Conservation (phyloP, 192 early-diverging fungal species). For the Backusella australiensis region DNA sequence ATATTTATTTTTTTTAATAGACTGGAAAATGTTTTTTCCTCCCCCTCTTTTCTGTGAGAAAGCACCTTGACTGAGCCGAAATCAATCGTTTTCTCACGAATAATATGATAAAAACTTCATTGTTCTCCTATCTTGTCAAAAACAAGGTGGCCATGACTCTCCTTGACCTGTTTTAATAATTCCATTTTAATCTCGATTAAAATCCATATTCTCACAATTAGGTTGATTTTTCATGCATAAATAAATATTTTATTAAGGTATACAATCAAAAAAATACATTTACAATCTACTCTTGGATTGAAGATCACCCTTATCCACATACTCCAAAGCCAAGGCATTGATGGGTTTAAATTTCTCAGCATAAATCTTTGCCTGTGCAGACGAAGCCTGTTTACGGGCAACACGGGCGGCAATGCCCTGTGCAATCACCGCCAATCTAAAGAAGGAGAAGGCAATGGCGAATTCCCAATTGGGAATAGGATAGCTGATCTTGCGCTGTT, state of each 20-base stretch:
- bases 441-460: conserved; percentile 84
- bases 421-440: conserved; percentile 73
- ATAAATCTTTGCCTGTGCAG: conserved; percentile 49
- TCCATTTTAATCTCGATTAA: not conserved
- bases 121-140: not conserved
- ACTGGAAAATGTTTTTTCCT: too few relatives aligned
- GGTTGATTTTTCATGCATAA: not conserved
- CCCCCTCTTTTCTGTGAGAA: too few relatives aligned
- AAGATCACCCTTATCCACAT: conserved; percentile 52
- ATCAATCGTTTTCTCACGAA: too few relatives aligned
- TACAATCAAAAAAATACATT: not conserved
- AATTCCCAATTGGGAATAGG: conserved; percentile 79
- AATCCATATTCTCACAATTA: not conserved
- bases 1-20: too few relatives aligned
- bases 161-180: not conserved
- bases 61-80: too few relatives aligned
- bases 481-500: conserved; percentile 52
- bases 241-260: not conserved
- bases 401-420: conserved; percentile 90
- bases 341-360: conserved; percentile 46
- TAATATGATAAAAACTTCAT: not conserved
- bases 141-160: not conserved
- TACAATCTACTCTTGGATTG: not conserved
- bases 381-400: conserved; percentile 82
- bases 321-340: conserved; percentile 52